Base-by-base conservation (phyloP, 805 yeast genomes). In the Candida tallmaniae region DNA sequence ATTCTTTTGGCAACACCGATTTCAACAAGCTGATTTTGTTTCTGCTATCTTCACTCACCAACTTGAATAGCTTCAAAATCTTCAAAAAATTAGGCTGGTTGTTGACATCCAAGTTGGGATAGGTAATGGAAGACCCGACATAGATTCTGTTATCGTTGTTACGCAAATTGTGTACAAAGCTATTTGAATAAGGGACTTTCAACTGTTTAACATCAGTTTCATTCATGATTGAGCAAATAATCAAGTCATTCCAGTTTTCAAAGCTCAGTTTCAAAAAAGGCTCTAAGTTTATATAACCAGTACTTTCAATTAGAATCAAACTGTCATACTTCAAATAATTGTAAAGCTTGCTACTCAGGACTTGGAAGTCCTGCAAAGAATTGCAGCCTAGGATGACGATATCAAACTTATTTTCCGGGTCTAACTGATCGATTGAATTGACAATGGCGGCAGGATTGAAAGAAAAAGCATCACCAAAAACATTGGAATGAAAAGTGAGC, bases 231-330 rank as follows among this genome's bases (percentile, higher is more conserved):
- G 83, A 74, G 35, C 76, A 61, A 12, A 78, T 64, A 16, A 52
- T 42, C 24, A 55, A 41, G 22, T 51, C 42, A 21, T 26, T 17
- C 42, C 42, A 38, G 58, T 54, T 42, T 40, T 56, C 47, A 37
- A 66, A 54, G 13, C 65, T 62, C 52, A 74, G 61, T 44, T 62
- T 66, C 25, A 80, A 70, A 51, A 82, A 82, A 6, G 84, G 83
- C 53, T 83, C 90, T 34, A 83, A 54, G 52, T 80, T 80, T 37
- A 83, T 74, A 51, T 74, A 83, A 4, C 86, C 85, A 2, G 86
- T 76, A 31, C 80, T 73, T 57, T 83, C 94, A 23, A 83, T 60
- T 17, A 83, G 60, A 2, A 83, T 59, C 22, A 78, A 61, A 17
- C 87, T 70, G 52, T 70, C 41, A 6, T 44, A 35, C 29, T 52